Base-by-base conservation (phyloP, 73 alveolate species). In the Paramecium octaurelia region DNA sequence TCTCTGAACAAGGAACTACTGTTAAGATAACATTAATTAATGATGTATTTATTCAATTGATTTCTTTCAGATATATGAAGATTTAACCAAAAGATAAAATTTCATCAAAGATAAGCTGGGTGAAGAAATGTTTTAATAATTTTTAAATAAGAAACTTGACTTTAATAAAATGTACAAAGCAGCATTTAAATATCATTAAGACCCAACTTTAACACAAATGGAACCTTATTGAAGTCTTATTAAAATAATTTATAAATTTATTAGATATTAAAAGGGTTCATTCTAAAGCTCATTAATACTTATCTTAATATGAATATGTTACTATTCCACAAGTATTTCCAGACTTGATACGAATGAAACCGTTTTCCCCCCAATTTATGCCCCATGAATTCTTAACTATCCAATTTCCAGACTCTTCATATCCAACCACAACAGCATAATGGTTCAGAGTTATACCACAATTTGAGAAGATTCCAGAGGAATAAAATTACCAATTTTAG, bases 381-480 rank as follows among this genome's bases (percentile, higher is more conserved):
- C 90, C 88, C 88, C 88, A 88, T 58, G 93, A 88, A 44, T 88
- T 88, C 35, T 77, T 88, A 21, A 88, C 86, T 8, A 88, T 88
- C 93, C 93, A 88, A 40, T 36, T 44, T 69, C 93, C 93, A 29
- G 42, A 38, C 8, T 86, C 92, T 31, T 77, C 92, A 92, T 96
- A 97, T 38, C 98, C 99, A 42, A 97, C 98, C 29, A 95, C 94
- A 24, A 92, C 40, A 27, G 95, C 98, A 46, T 95, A 97, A 87
- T 97, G 99, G 43, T 95, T 94, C n/a, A 93, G 87, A 34, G 89
- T 84, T 9, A 64, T 24, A n/a, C 90, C 85, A 42, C 93, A 88
- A 44, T 70, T 46, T 38, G 57, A 50, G 58, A 86, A 73, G 27
- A 94, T 59, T 50, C 98, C 98, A 58, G 93, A 40, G 23, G 35